These are phyloP conservation scores for Trypanosoma theileri DNA, from an alignment of 208 protist genomes.

Conservation along the genomic window DNA sequence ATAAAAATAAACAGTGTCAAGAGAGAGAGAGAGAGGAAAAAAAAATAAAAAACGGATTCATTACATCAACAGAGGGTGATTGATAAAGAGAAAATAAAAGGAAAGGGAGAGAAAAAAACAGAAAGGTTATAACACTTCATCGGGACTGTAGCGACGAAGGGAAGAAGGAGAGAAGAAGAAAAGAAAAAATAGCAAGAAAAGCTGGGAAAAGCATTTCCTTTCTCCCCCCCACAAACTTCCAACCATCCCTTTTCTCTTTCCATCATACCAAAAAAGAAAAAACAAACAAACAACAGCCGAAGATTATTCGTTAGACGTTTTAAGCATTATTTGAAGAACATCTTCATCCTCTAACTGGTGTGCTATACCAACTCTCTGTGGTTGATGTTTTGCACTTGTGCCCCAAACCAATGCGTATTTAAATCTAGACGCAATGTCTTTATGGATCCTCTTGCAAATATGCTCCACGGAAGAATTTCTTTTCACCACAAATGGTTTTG, in stretches of 20 bases:
- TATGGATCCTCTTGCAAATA: constrained; percentile 94
- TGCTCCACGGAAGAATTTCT: constrained; percentile 86
- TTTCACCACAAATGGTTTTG: constrained; percentile 93
- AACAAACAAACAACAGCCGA: constrained; percentile 5
- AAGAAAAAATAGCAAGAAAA: too few relatives aligned
- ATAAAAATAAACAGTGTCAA: constrained; percentile 6
- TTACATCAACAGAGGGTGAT: neutral
- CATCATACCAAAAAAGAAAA: constrained; percentile 7
- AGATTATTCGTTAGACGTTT: constrained; percentile 83
- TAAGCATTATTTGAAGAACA: constrained; percentile 91
- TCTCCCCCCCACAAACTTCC: too few relatives aligned
- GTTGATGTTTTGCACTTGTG: constrained; percentile 94
- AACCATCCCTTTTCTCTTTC: neutral
- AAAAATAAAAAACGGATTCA: neutral
- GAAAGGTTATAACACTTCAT: constrained; percentile 3
- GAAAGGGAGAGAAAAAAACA: constrained; percentile 25
- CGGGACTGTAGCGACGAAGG: neutral
- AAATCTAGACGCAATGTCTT: constrained; percentile 90
- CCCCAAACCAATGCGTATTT: constrained; percentile 96
- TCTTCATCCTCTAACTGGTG: constrained; percentile 90
- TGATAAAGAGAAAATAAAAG: neutral
- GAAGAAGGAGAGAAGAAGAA: too few relatives aligned
- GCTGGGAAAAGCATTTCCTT: too few relatives aligned
- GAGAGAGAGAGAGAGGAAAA: neutral
- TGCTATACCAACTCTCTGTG: constrained; percentile 94